Evolutionary conservation across 441 rosid genomes (phyloP), one percentile per base, ranked within the genome.

Genomic region (Biscutella laevigata): DNA sequence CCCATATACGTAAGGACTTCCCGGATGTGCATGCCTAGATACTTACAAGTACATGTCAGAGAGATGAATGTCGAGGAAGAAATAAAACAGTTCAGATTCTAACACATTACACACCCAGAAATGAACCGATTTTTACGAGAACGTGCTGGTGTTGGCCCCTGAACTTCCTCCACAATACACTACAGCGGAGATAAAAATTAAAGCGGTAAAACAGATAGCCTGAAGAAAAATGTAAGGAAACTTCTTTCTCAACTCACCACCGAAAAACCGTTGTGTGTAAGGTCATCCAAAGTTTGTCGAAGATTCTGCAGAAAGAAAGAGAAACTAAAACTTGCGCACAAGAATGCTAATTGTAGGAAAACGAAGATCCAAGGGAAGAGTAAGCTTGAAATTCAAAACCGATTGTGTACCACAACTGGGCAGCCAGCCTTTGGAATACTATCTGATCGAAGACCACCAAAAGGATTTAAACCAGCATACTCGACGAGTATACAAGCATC

Each of bases 91-190:
- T 15, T 4, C 0, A 6, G 49, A 41, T 33, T 46, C 26, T 57
- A 38, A 12, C 12, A 24, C 61, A 53, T 39, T 38, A 68, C 71
- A 46, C 86, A 89, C 99, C 99, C 97, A 19, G 99, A 83, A 73
- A 94, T 89, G 70, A 94, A 94, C 62, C 97, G 92, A 50, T 80
- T 73, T 80, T 94, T 89, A 49, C 99, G 95, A 28, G 95, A 77
- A 57, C 96, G 95, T 56, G 97, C 95, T 81, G 76, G 95, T 59
- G 88, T 71, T 68, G 97, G 97, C 65, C 95, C 95, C 69, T 84
- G 99, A 62, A 86, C 79, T 75, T 94, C 99, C 71, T 94, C 99
- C 74, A 89, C 99, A 53, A 94, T 89, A 78, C 97, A 94, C 99
- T 89, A 59, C 29, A 74, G 62, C 24, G 49, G 21, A 13, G 35